Base-by-base conservation (phyloP, 2,329 filamentous ascomycete genomes). In the Calonectria henricotiae region DNA sequence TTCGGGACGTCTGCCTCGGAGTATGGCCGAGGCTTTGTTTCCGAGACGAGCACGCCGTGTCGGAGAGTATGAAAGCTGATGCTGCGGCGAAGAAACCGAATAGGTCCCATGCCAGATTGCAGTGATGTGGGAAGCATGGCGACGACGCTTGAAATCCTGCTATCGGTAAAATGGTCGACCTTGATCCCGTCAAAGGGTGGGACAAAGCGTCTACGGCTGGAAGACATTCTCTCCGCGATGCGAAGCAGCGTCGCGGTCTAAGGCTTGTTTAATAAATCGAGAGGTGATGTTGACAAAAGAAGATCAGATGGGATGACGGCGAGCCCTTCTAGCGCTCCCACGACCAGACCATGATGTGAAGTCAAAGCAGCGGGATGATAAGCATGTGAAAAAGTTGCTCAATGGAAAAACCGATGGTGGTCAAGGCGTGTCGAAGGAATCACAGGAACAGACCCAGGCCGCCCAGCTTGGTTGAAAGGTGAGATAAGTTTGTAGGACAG, bases 61-160 rank as follows among this genome's bases (percentile, higher is more conserved):
- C 73, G 73, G 20, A 80, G 64, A 9, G 73, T 77, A 27, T 79
- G 73, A 7, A 83, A 75, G 65, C 80, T 84, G 49, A 82, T 81
- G 12, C 82, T 84, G 61, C 80, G 80, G 37, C 83, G 82, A 49
- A 90, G 80, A 5, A 86, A 89, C 35, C 85, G 84, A 9, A 90
- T 81, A 6, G 83, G 84, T 3, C 86, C 86, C 25, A 90, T 81
- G 68, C 86, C 83, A 41, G 83, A 86, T 75, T 87, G 86, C 5
- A 91, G 81, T 5, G 87, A 83, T 1, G 83, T 81, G 4, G 89
- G 88, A 8, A 90, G 84, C 68, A 90, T 84, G 6, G 85, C 83
- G 77, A 87, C 88, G 17, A 90, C 82, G 69, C 86, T 85, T 25
- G 86, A 87, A 54, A 85, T 80, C 62, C 80, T 77, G 62, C 79